These are phyloP conservation scores for Phytophthora europaea DNA, from an alignment of 352 stramenopile genomes.

Conservation along the genomic window DNA sequence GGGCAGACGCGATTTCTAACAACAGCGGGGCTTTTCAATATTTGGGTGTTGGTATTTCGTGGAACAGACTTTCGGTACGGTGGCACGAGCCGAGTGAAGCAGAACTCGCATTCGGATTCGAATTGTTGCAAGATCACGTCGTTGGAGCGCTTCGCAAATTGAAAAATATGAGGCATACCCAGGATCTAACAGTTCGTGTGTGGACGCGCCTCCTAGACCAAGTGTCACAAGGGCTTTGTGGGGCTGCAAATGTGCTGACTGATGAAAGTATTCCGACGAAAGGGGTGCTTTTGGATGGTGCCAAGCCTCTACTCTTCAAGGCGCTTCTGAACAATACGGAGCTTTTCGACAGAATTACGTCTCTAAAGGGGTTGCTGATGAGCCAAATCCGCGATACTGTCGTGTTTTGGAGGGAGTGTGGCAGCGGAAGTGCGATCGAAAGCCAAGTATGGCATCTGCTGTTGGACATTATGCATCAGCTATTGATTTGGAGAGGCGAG, in stretches of 20 bases:
- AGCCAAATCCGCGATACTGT: conserved; percentile 47
- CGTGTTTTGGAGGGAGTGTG: conserved; percentile 61
- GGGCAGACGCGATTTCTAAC: conserved; percentile 47
- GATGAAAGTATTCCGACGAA: conserved; percentile 40
- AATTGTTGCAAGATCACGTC: conserved; percentile 65
- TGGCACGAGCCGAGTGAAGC: conserved; percentile 73
- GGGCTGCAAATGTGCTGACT: conserved; percentile 63
- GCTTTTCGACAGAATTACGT: conserved; percentile 46
- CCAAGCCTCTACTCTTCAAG: conserved; percentile 48
- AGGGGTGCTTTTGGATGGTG: conserved; percentile 47
- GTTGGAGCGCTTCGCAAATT: conserved; percentile 45
- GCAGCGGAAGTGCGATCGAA: conserved; percentile 57
- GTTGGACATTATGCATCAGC: conserved; percentile 55
- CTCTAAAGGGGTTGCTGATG: conserved; percentile 59
- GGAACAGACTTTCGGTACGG: conserved; percentile 55
- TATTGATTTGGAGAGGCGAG: conserved; percentile 69
- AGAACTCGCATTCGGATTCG: conserved; percentile 64
- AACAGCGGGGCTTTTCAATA: conserved; percentile 70
- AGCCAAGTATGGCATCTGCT: conserved; percentile 65
- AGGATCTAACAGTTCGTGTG: conserved; percentile 51
- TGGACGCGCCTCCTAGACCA: conserved; percentile 64
- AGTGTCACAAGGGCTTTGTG: conserved; percentile 53
- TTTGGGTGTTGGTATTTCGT: conserved; percentile 59
- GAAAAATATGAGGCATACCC: conserved; percentile 24
- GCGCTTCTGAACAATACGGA: conserved; percentile 41